phyloP scores from a whole-genome alignment of 306 rosid genomes.

The Dicorynia guianensis region DNA sequence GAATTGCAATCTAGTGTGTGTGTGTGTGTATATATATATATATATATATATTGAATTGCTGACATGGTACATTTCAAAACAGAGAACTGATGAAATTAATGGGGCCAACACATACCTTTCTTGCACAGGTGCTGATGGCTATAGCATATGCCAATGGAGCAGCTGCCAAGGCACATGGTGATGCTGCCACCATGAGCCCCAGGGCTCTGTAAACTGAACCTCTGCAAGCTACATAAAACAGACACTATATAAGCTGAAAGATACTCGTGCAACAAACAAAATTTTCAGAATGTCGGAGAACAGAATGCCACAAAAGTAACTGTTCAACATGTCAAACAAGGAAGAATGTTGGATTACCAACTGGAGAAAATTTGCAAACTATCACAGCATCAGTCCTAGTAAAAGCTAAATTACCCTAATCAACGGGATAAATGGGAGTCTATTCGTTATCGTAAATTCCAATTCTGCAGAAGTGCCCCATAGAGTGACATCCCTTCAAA shows the following conservation, averaged over 20 bases:
- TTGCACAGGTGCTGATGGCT: conserved; percentile 96
- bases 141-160: conserved; percentile 97
- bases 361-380: not conserved
- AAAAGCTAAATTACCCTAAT: not conserved
- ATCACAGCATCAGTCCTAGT: not conserved
- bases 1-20: conserved; percentile 14
- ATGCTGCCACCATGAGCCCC: conserved; percentile 98
- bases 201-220: conserved; percentile 96
- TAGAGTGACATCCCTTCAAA: not conserved
- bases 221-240: conserved; percentile 78
- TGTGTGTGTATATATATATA: no score
- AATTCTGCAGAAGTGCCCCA: not conserved
- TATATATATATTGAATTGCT: no score
- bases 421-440: not conserved
- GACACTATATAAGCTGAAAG: conserved; percentile 49
- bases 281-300: conserved; percentile 2
- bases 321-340: conserved; percentile 14
- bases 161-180: conserved; percentile 98
- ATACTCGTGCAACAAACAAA: conserved; percentile 24
- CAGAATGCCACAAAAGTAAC: not conserved
- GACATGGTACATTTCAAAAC: conserved; percentile 28
- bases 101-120: conserved; percentile 63
- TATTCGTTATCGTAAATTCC: conserved; percentile 7
- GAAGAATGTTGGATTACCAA: not conserved
- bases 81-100: not conserved